Evolutionary conservation across 2,329 filamentous ascomycete genomes (phyloP), one percentile per base, ranked within the genome.

Genomic region (Botrytis galanthina): DNA sequence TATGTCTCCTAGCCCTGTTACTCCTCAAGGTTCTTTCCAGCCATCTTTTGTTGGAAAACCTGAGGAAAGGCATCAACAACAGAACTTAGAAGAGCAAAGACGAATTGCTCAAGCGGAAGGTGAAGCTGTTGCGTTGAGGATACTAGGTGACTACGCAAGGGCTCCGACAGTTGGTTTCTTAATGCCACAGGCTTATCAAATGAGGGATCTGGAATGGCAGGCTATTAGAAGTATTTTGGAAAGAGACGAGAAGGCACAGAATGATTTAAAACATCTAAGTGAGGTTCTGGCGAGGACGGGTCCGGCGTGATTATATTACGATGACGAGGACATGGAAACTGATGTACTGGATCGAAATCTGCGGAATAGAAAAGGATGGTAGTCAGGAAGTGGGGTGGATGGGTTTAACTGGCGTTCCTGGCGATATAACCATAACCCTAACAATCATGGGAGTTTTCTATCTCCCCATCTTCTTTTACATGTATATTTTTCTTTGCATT

Each of bases 181-280:
- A 7, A 84, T 94, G 62, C 88, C 90, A 8, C 90, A 93, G 76
- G 91, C 91, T 0, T 89, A 87, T 32, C 87, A 88, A 68, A 93
- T 92, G 85, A 86, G 90, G 63, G 85, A 88, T n/a, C 84, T 87
- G 26, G 93, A 97, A 80, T 91, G 96, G 87, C 86, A 88, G 72
- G 89, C 96, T 42, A 88, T 98, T 75, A 86, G 88, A 70, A 86
- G 87, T 35, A 81, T 82, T 68, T 76, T 81, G 39, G 77, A 78
- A 68, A 76, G 77, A 46, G 79, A 81, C 51, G 74, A 76, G n/a
- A 78, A 77, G 48, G 78, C 80, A 9, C 74, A 78, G 57, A 70
- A 74, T 35, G 80, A 81, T 67, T 81, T 91, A 29, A 83, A 85
- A 69, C 84, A 88, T 71, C 83, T 91, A 5, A 88, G 87, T 51